These are phyloP conservation scores for Lentinula novae-zelandiae DNA, from an alignment of 1,284 basidiomycete species.

Conservation along the genomic window DNA sequence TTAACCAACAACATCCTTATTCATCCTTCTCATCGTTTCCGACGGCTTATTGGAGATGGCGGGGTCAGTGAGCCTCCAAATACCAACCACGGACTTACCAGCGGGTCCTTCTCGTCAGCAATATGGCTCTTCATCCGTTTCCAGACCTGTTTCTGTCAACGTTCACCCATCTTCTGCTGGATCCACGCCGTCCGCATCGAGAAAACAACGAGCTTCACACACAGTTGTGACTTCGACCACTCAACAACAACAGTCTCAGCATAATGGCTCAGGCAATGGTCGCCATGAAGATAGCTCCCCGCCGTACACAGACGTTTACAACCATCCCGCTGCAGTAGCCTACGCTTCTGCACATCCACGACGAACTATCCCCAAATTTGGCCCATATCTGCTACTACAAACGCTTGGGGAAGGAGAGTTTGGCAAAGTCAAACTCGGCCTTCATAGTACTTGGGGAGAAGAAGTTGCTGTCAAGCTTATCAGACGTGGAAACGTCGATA, in stretches of 20 bases:
- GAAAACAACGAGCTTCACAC: constrained; percentile 50
- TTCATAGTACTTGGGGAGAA: constrained; percentile 93
- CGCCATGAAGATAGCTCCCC: constrained; percentile 21
- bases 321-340: constrained; percentile 84
- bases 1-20: constrained; percentile 2
- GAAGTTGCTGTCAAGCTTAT: constrained; percentile 99
- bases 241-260: constrained; percentile 13
- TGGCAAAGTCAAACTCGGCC: constrained; percentile 97
- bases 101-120: constrained; percentile 43
- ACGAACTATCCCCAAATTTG: constrained; percentile 88
- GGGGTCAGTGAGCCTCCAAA: constrained; percentile 32
- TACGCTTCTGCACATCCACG: constrained; percentile 82
- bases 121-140: constrained; percentile 4
- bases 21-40: constrained; percentile 10
- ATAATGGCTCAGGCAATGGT: constrained; percentile 1
- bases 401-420: constrained; percentile 99
- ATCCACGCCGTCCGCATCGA: constrained; percentile 33
- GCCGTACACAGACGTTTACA: constrained; percentile 67
- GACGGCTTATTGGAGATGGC: constrained; percentile 11
- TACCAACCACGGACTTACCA: constrained; percentile 36
- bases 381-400: constrained; percentile 91
- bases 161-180: constrained; percentile 39
- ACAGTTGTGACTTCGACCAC: constrained; percentile 38
- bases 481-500: constrained; percentile 89
- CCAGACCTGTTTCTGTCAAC: constrained; percentile 38